Evolutionary conservation across 306 rosid species (phyloP).

Genomic region (Begonia fuchsioides): DNA sequence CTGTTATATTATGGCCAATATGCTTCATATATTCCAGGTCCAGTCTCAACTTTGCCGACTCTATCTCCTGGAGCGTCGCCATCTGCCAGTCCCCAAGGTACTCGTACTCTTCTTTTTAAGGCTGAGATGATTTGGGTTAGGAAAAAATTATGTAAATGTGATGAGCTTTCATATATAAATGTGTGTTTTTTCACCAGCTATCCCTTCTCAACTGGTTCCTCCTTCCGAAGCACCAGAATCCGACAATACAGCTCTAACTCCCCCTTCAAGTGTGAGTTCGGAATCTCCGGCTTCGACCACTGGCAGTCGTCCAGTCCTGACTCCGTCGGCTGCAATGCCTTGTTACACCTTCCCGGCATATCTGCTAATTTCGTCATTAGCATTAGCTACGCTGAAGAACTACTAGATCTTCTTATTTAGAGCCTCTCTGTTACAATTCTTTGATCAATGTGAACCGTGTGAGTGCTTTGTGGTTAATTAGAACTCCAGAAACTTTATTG

Average conservation of each 20-base stretch:
- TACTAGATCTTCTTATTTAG: not conserved
- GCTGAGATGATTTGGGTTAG: not conserved
- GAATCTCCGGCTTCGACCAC: not conserved
- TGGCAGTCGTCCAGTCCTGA: not conserved
- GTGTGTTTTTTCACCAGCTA: not conserved
- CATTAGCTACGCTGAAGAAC: not conserved
- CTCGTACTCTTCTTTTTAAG: not conserved
- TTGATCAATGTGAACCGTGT: not conserved
- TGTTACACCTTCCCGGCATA: not conserved
- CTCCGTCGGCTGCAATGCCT: not conserved
- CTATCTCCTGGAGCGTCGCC: constrained; percentile 10
- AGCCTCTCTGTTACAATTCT: not conserved
- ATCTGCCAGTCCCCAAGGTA: constrained; percentile 4
- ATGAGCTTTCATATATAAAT: not conserved
- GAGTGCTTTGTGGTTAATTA: not conserved
- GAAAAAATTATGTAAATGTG: not conserved
- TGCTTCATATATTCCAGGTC: constrained; percentile 1
- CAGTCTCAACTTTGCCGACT: constrained; percentile 6
- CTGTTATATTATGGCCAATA: not conserved
- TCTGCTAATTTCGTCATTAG: not conserved
- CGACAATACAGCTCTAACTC: not conserved
- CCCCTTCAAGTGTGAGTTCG: not conserved
- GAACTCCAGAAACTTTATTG: no score
- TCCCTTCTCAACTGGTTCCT: not conserved
- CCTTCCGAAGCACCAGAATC: not conserved